These are phyloP conservation scores for Symbiodinium natans DNA, from an alignment of 73 alveolate species.

Conservation along the genomic window DNA sequence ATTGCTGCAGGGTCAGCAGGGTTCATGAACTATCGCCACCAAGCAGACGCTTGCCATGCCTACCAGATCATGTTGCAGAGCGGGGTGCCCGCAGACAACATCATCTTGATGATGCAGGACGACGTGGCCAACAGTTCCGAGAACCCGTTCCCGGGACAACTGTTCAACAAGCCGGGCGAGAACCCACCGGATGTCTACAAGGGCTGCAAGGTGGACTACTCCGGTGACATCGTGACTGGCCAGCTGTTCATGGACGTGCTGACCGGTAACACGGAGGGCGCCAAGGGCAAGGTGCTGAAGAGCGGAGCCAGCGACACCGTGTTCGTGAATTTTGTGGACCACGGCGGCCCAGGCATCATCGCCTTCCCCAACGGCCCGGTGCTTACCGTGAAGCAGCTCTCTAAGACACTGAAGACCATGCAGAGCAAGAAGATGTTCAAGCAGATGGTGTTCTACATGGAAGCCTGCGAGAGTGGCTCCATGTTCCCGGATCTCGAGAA, in stretches of 20 bases:
- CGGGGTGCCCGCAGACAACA: conserved; percentile 98
- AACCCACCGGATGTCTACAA: conserved; percentile 97
- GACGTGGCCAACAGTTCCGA: conserved; percentile 97
- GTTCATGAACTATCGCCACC: conserved; percentile 88
- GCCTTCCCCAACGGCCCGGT: conserved; percentile 98
- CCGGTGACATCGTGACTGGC: conserved; percentile 98
- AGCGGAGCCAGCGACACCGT: conserved; percentile 95
- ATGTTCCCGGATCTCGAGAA: conserved; percentile 97
- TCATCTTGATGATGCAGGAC: conserved; percentile 95
- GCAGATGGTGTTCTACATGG: conserved; percentile 98
- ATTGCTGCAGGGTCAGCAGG: conserved; percentile 80
- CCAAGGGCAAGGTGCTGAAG: conserved; percentile 96
- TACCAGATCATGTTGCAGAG: conserved; percentile 96
- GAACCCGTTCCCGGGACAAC: conserved; percentile 98
- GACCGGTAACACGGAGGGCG: conserved; percentile 95
- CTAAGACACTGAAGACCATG: conserved; percentile 97
- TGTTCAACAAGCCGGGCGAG: conserved; percentile 97
- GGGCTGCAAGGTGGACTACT: conserved; percentile 98
- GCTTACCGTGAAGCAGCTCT: conserved; percentile 96
- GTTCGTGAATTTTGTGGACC: conserved; percentile 98
- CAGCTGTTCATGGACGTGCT: conserved; percentile 97
- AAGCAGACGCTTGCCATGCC: conserved; percentile 1
- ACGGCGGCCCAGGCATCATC: conserved; percentile 97
- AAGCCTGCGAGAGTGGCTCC: conserved; percentile 98
- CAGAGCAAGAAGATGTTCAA: conserved; percentile 97